Conservation (phyloP, 1,139 yeast species). For the Dujonia santamariae region DNA sequence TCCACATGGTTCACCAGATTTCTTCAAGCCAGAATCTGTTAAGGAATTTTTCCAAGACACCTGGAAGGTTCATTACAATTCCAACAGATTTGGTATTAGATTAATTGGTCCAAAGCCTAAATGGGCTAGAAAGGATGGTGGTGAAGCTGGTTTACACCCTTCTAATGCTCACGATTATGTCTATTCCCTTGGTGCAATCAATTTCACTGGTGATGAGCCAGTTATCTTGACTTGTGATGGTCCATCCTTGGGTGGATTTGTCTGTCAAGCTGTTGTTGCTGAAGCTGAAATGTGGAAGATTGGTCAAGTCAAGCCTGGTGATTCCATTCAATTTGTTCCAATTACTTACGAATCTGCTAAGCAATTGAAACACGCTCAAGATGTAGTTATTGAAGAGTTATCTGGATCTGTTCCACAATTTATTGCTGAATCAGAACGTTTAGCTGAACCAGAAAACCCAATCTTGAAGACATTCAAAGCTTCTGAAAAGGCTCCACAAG, state of each 20-base stretch:
- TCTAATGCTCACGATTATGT: constrained; percentile 97
- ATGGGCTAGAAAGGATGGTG: constrained; percentile 98
- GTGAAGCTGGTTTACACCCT: constrained; percentile 97
- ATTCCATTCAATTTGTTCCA: constrained; percentile 75
- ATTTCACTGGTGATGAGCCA: constrained; percentile 98
- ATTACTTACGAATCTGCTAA: constrained; percentile 68
- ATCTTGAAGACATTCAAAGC: constrained; percentile 51
- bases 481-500: constrained; percentile 58
- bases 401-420: constrained; percentile 42
- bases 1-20: constrained; percentile 97
- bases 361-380: constrained; percentile 57
- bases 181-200: constrained; percentile 92
- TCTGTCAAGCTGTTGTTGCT: constrained; percentile 92
- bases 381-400: constrained; percentile 45
- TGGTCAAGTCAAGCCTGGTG: constrained; percentile 97
- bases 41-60: constrained; percentile 67
- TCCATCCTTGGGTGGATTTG: constrained; percentile 96
- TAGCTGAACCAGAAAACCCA: constrained; percentile 55
- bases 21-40: constrained; percentile 75
- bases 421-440: constrained; percentile 27
- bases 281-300: constrained; percentile 98
- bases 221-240: constrained; percentile 96
- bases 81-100: constrained; percentile 94
- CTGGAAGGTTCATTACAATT: constrained; percentile 96
- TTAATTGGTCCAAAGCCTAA: constrained; percentile 92